Conservation (phyloP, 2,329 filamentous ascomycete species). For the Arthrobotrys sinensis region DNA sequence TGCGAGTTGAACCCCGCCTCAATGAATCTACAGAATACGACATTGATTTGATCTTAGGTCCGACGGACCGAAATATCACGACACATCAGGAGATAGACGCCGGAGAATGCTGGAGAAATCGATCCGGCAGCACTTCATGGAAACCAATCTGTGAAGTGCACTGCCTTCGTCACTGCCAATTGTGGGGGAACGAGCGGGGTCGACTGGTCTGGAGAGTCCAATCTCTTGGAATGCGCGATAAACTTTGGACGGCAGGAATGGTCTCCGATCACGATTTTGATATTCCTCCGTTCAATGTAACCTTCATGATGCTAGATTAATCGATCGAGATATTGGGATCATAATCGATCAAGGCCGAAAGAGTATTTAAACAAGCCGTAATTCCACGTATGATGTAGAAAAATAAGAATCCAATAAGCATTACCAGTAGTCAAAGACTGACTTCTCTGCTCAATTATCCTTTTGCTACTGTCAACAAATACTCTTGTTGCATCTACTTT, state of each 20-base stretch:
- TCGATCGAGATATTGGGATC: no score
- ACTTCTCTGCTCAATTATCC: no score
- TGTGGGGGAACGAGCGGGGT: not conserved
- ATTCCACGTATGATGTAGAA: not conserved
- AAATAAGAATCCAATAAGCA: no score
- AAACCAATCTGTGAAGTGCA: not conserved
- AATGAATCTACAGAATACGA: not conserved
- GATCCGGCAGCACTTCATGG: not conserved
- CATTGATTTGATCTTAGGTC: conserved; percentile 8
- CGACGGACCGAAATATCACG: conserved; percentile 31
- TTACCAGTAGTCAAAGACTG: no score
- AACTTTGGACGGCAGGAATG: not conserved
- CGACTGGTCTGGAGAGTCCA: no score
- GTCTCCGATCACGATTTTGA: not conserved
- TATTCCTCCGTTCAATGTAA: not conserved
- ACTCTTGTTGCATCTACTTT: not conserved
- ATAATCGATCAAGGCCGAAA: no score
- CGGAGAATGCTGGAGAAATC: not conserved
- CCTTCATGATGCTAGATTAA: not conserved
- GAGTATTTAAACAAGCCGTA: not conserved
- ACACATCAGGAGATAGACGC: not conserved
- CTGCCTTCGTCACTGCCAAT: not conserved
- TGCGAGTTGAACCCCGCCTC: not conserved
- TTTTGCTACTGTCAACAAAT: no score
- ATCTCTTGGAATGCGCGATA: conserved; percentile 4